These are phyloP conservation scores for Auxenochlorella protothecoides DNA, from an alignment of 139 green algal genomes.

Conservation along the genomic window DNA sequence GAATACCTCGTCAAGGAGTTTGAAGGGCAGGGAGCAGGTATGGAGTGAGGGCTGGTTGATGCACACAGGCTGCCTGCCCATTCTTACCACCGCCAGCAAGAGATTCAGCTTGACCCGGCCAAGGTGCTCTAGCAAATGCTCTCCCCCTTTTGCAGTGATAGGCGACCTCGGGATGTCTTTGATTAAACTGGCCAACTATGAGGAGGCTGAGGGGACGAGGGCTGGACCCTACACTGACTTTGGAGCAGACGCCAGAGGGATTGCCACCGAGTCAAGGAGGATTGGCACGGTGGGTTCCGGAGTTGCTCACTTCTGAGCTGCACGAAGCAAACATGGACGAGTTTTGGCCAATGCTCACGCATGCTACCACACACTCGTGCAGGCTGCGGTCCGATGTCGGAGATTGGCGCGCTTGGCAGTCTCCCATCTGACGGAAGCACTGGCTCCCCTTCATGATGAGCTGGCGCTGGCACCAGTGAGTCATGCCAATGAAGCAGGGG, in stretches of 20 bases:
- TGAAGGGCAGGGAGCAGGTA: constrained; percentile 37
- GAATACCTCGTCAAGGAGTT: constrained; percentile 55
- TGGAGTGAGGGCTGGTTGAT: background rate
- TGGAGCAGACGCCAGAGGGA: constrained; percentile 11
- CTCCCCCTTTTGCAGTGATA: constrained; percentile 16
- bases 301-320: too few species aligned
- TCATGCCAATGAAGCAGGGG: too few species aligned
- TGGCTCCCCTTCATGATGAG: constrained; percentile 53
- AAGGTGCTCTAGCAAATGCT: background rate
- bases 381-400: constrained; percentile 28
- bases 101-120: background rate
- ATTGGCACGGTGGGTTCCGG: constrained; percentile 14
- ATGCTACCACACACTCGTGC: background rate
- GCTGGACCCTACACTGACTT: constrained; percentile 36
- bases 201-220: constrained; percentile 41
- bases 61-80: background rate
- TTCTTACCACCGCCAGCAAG: background rate
- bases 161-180: constrained; percentile 60
- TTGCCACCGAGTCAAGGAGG: constrained; percentile 25
- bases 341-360: too few species aligned
- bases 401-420: constrained; percentile 26
- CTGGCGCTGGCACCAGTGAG: constrained; percentile 43
- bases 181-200: constrained; percentile 52
- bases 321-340: too few species aligned
- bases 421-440: constrained; percentile 9